These are phyloP conservation scores for Cutaneotrichosporon sp. DNA, from an alignment of 1,284 basidiomycete species.

Conservation along the genomic window DNA sequence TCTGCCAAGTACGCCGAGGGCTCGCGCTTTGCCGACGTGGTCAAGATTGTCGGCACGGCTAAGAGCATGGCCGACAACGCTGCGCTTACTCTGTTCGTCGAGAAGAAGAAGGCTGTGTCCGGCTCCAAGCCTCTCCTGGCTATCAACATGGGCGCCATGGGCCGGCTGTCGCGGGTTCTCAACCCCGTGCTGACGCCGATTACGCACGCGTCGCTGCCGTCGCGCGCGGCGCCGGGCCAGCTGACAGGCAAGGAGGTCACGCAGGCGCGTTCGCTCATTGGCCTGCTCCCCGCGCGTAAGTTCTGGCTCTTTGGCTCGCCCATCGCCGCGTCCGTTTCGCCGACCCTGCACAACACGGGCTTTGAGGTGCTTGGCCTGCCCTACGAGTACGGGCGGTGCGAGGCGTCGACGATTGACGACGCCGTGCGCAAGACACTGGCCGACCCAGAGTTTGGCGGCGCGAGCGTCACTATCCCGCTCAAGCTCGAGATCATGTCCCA, in stretches of 20 bases:
- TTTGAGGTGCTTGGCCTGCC: slow-evolving; percentile 78
- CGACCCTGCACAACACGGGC: slow-evolving; percentile 85
- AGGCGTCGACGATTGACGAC: slow-evolving; percentile 64
- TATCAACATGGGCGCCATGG: slow-evolving; percentile 86
- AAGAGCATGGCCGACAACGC: slow-evolving; percentile 72
- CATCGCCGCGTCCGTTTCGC: slow-evolving; percentile 84
- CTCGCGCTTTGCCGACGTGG: slow-evolving; percentile 69
- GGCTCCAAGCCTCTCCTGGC: slow-evolving; percentile 75
- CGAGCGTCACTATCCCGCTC: slow-evolving; percentile 90
- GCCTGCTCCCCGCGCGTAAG: slow-evolving; percentile 62
- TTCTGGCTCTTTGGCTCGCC: slow-evolving; percentile 89
- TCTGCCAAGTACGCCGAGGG: slow-evolving; percentile 66
- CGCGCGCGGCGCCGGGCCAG: slow-evolving; percentile 86
- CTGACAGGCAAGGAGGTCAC: slow-evolving; percentile 83
- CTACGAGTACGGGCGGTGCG: slow-evolving; percentile 69
- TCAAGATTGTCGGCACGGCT: slow-evolving; percentile 89
- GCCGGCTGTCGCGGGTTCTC: slow-evolving; percentile 83
- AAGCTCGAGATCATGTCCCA: slow-evolving; percentile 80
- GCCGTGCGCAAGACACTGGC: slow-evolving; percentile 61
- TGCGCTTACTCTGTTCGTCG: slow-evolving; percentile 66
- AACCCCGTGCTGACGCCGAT: slow-evolving; percentile 84
- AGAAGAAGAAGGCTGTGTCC: slow-evolving; percentile 41
- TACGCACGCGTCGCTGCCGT: slow-evolving; percentile 77
- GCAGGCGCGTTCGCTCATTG: slow-evolving; percentile 70
- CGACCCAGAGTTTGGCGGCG: slow-evolving; percentile 79